Evolutionary conservation across 768 basidiomycete genomes (phyloP).

Genomic region (Xanthoconium purpureum): DNA sequence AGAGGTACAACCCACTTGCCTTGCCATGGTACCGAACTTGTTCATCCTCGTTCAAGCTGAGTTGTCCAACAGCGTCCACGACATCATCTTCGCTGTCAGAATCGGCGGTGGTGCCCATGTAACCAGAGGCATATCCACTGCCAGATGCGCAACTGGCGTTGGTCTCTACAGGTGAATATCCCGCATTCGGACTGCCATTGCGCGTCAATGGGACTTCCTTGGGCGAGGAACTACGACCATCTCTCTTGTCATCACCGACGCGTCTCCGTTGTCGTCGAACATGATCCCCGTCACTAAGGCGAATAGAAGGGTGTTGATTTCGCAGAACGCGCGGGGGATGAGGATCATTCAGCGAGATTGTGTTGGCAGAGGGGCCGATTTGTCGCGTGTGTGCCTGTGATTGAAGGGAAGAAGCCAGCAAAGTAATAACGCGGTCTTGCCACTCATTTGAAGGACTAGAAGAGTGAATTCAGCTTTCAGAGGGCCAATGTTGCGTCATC

Average conservation of each 20-base stretch:
- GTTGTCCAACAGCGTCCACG: conserved; percentile 75
- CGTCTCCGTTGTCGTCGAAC: conserved; percentile 51
- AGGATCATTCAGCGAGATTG: conserved; percentile 13
- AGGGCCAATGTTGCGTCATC: neutral
- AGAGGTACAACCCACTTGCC: conserved; percentile 73
- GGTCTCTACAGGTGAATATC: conserved; percentile 15
- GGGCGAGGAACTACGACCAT: conserved; percentile 7
- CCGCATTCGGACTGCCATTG: conserved; percentile 19
- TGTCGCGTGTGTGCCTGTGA: conserved; percentile 2
- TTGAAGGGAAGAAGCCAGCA: conserved; percentile 22
- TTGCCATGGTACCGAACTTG: conserved; percentile 87
- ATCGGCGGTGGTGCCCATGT: conserved; percentile 33
- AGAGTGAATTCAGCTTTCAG: conserved; percentile 2
- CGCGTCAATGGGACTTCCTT: conserved; percentile 2
- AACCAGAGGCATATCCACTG: conserved; percentile 21
- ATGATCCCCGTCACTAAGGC: conserved; percentile 25
- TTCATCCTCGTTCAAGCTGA: conserved; percentile 83
- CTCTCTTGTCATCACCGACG: conserved; percentile 27
- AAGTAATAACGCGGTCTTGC: conserved; percentile 61
- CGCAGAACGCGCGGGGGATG: conserved; percentile 5
- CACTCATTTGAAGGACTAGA: conserved; percentile 76
- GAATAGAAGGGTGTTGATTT: conserved; percentile 13
- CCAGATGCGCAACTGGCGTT: conserved; percentile 13
- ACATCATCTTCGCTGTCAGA: conserved; percentile 44
- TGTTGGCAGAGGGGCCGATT: neutral